Evolutionary conservation across 2,329 filamentous ascomycete genomes (phyloP).

Genomic region (Neonectria hederae): DNA sequence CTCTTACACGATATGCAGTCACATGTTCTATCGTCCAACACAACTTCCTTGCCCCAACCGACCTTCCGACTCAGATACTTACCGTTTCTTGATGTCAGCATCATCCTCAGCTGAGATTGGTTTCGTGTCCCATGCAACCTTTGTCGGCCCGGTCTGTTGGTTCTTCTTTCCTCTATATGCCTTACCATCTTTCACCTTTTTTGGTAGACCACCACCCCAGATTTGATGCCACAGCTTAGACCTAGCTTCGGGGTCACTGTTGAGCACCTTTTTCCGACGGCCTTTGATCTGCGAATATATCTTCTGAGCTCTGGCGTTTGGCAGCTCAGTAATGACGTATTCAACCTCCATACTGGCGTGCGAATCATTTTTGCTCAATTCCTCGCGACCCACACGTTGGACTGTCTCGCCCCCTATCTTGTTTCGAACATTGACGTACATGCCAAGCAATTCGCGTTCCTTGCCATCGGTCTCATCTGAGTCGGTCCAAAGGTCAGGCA

Average conservation of each 20-base stretch:
- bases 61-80: neutral
- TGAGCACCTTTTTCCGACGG: constrained; percentile 62
- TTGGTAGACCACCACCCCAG: constrained; percentile 54
- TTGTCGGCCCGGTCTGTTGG: constrained; percentile 59
- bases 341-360: no score
- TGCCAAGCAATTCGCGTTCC: constrained; percentile 58
- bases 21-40: neutral
- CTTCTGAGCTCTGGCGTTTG: constrained; percentile 51
- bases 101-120: constrained; percentile 18
- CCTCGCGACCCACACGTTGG: constrained; percentile 60
- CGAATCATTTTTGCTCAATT: no score
- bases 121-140: constrained; percentile 56
- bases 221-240: constrained; percentile 57
- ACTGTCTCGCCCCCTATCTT: constrained; percentile 74
- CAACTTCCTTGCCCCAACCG: neutral
- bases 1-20: neutral
- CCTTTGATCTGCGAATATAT: constrained; percentile 67
- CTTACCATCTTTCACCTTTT: constrained; percentile 63
- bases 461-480: neutral
- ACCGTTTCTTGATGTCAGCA: no score
- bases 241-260: constrained; percentile 52
- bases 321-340: constrained; percentile 76
- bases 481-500: neutral
- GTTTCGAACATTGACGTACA: constrained; percentile 78
- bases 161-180: constrained; percentile 66